Evolutionary conservation across 768 basidiomycete species (phyloP), one percentile per base, ranked within the genome.

Genomic region (Tricholoma terreum): DNA sequence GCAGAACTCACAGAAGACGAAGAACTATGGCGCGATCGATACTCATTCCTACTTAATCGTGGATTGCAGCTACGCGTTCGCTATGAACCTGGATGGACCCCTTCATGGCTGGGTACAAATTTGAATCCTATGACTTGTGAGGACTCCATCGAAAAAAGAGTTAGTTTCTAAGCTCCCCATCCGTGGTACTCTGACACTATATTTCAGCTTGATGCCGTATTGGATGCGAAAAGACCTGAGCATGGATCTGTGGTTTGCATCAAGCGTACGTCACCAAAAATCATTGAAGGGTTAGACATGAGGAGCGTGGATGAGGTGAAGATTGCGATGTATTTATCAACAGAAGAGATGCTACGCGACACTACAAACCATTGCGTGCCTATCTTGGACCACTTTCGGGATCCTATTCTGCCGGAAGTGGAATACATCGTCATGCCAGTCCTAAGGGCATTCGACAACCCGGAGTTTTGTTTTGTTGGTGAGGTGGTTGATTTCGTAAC

Each of bases 371-470:
- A 63, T 21, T 57, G 53, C 21, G 52, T 60, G 9, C 61, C 58
- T 5, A 54, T 67, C 11, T 59, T 69, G 14, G 69, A 73, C 19
- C 6, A 17, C 59, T 1, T 15, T 70, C 0, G 42, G 6, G 45
- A 71, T 33, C 61, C 62, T 11, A 54, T 52, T 15, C 56, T 57
- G 0, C 55, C 57, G 2, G 52, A 66, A 4, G 46, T 58, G 0
- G 30, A 33, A 3, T 65, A 68, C 2, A 48, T 75, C 4, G 67
- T 72, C 1, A 77, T 75, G 72, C 78, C 77, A 0, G 53, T 76
- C 1, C 67, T 79, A 12, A 66, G 73, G 52, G 62, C 65, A 19
- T 75, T 73, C 53, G 70, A 75, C 51, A 71, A 74, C 52, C 73
- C 72, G 4, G 68, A 72, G 21, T 75, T 69, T 50, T 50, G 55